Evolutionary conservation across 2,329 filamentous ascomycete species (phyloP).

Genomic region (Calonectria crousiana): DNA sequence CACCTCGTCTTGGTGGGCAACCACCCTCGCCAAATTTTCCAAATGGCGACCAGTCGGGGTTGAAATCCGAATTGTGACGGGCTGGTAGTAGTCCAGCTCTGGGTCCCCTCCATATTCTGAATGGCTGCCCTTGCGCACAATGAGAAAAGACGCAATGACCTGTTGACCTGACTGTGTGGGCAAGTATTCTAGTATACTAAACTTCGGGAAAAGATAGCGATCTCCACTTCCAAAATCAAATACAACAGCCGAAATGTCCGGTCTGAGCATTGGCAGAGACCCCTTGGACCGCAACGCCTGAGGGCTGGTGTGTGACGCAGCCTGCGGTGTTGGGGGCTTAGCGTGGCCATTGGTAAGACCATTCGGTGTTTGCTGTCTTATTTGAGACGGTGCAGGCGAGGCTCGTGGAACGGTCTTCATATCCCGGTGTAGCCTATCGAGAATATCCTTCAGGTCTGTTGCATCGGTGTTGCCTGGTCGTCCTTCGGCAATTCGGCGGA

Average conservation of each 20-base stretch:
- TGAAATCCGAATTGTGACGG: conserved; percentile 73
- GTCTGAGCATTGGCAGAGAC: conserved; percentile 64
- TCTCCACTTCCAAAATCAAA: conserved; percentile 81
- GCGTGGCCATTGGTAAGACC: conserved; percentile 48
- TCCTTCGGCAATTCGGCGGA: conserved; percentile 65
- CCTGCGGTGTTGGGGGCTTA: conserved; percentile 32
- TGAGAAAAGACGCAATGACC: conserved; percentile 80
- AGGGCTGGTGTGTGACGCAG: conserved; percentile 50
- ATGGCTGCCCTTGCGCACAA: conserved; percentile 78
- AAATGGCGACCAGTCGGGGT: conserved; percentile 67
- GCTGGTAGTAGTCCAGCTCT: conserved; percentile 79
- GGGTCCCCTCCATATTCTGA: conserved; percentile 75
- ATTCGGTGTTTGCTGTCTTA: conserved; percentile 46
- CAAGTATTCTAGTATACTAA: conserved; percentile 80
- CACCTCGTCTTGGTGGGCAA: conserved; percentile 74
- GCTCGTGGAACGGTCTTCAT: conserved; percentile 51
- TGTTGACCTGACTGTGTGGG: conserved; percentile 63
- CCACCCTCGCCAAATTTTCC: conserved; percentile 71
- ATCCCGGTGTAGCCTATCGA: conserved; percentile 63
- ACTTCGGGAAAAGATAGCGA: conserved; percentile 82
- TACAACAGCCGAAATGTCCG: conserved; percentile 74
- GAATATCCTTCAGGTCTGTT: conserved; percentile 64
- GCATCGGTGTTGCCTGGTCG: conserved; percentile 65
- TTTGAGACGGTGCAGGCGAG: conserved; percentile 44
- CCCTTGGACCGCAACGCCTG: conserved; percentile 73